A percentile compares a stretch with the other conserved stretches of the same genome.
phyloP scores from a whole-genome alignment of 805 yeast genomes.

The Lachancea thermotolerans region DNA sequence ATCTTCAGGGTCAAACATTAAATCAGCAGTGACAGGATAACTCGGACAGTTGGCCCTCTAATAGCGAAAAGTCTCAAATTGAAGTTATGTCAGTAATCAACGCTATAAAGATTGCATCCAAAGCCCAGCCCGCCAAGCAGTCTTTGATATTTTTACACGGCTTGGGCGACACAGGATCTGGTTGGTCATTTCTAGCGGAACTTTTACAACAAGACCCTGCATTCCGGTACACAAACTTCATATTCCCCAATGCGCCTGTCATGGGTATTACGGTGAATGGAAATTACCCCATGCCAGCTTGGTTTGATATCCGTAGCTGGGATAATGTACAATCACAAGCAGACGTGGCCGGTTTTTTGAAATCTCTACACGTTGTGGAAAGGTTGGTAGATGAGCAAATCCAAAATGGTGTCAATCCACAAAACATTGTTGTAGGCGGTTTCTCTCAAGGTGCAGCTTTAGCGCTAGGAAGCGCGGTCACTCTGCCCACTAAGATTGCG shows the following conservation, averaged over 20 bases:
- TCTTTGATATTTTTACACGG: slow-evolving; percentile 82
- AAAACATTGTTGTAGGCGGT: slow-evolving; percentile 83
- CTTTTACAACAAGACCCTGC: slow-evolving; percentile 41
- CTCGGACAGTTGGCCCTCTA: no score
- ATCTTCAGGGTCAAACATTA: no score
- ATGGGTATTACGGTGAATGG: slow-evolving; percentile 62
- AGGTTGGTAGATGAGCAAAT: slow-evolving; percentile 46
- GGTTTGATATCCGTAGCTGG: slow-evolving; percentile 74
- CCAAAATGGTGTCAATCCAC: slow-evolving; percentile 47
- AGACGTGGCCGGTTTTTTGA: slow-evolving; percentile 50
- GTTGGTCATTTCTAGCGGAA: slow-evolving; percentile 81
- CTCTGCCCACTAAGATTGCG: slow-evolving; percentile 57
- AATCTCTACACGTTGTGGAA: slow-evolving; percentile 41
- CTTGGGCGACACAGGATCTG: slow-evolving; percentile 82
- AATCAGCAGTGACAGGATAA: no score
- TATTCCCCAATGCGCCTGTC: slow-evolving; percentile 88
- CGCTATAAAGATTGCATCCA: slow-evolving; percentile 31
- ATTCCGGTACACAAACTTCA: slow-evolving; percentile 55
- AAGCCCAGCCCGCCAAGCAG: slow-evolving; percentile 41
- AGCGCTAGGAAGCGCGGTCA: slow-evolving; percentile 53
- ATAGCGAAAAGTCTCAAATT: no score
- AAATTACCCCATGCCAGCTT: slow-evolving; percentile 65
- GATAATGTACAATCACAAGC: slow-evolving; percentile 37
- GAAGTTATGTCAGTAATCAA: background rate
- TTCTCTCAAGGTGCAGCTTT: slow-evolving; percentile 93